phyloP scores from a whole-genome alignment of 371 early-diverging fungal genomes.

The Rhizopus delemar region DNA sequence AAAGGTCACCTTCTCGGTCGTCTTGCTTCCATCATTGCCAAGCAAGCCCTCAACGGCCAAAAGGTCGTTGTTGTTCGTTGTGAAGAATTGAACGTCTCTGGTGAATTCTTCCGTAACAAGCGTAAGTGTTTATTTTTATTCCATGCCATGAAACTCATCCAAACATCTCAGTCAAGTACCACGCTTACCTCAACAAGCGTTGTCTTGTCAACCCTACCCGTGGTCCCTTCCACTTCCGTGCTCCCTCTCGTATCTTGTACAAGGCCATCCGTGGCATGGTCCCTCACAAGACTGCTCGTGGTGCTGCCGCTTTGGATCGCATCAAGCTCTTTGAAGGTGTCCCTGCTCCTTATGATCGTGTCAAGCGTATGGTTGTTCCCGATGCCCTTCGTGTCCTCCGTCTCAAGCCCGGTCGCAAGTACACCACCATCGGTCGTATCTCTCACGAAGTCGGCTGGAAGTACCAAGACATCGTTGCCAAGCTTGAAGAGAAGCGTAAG shows the following conservation, averaged over 20 bases:
- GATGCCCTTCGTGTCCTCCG: constrained; percentile 96
- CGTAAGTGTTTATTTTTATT: constrained; percentile 59
- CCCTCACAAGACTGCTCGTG: constrained; percentile 99
- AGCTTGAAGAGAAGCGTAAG: constrained; percentile 97
- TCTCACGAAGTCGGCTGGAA: constrained; percentile 99
- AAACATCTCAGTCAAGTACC: constrained; percentile 80
- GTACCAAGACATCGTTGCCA: constrained; percentile 94
- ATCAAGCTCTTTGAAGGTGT: constrained; percentile 99
- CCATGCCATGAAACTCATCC: no score
- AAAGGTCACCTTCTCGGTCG: constrained; percentile 99
- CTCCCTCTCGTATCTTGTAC: constrained; percentile 98
- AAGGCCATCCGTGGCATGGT: constrained; percentile 99
- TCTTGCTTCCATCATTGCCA: constrained; percentile 97
- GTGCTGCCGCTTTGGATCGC: constrained; percentile 96
- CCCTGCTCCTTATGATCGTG: constrained; percentile 96
- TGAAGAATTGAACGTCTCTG: constrained; percentile 98
- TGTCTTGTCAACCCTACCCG: constrained; percentile 96
- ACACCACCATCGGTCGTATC: constrained; percentile 93
- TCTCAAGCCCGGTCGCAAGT: constrained; percentile 97
- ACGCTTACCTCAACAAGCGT: constrained; percentile 98
- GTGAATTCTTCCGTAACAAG: constrained; percentile 99
- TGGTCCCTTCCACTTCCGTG: constrained; percentile 99
- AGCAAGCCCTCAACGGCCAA: constrained; percentile 98
- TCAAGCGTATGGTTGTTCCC: constrained; percentile 97
- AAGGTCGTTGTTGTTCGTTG: constrained; percentile 97